phyloP scores from a whole-genome alignment of 768 basidiomycete genomes.

The Zangia roseola region DNA sequence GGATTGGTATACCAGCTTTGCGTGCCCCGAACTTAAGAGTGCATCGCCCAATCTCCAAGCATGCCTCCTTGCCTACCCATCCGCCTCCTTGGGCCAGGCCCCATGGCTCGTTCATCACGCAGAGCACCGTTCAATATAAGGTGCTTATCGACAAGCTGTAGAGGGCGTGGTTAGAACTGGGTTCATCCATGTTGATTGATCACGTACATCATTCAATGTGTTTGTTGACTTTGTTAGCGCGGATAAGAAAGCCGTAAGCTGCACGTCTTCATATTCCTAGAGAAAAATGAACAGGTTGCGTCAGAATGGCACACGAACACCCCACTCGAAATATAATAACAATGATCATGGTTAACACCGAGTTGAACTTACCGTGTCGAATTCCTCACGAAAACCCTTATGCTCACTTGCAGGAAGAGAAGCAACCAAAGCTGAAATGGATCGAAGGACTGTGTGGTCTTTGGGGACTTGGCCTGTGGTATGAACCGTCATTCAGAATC shows the following conservation, averaged over 20 bases:
- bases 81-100: slow-evolving; percentile 49
- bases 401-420: slow-evolving; percentile 87
- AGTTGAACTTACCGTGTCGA: slow-evolving; percentile 64
- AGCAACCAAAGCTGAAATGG: slow-evolving; percentile 82
- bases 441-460: slow-evolving; percentile 80
- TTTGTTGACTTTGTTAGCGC: slow-evolving; percentile 87
- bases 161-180: slow-evolving; percentile 4
- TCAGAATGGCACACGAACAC: background rate
- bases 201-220: slow-evolving; percentile 81
- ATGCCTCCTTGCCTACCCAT: slow-evolving; percentile 47
- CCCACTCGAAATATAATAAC: background rate
- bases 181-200: background rate
- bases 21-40: slow-evolving; percentile 29
- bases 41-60: slow-evolving; percentile 56
- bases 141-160: slow-evolving; percentile 79
- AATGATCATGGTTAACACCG: background rate
- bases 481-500: background rate
- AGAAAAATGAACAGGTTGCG: background rate
- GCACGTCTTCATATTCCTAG: slow-evolving; percentile 95
- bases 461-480: slow-evolving; percentile 62
- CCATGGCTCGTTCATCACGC: slow-evolving; percentile 49
- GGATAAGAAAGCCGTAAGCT: slow-evolving; percentile 86
- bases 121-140: slow-evolving; percentile 53
- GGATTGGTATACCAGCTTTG: background rate
- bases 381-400: slow-evolving; percentile 81